Base-by-base conservation (phyloP, 2,329 filamentous ascomycete species). In the Tolypocladium cylindrosporum region DNA sequence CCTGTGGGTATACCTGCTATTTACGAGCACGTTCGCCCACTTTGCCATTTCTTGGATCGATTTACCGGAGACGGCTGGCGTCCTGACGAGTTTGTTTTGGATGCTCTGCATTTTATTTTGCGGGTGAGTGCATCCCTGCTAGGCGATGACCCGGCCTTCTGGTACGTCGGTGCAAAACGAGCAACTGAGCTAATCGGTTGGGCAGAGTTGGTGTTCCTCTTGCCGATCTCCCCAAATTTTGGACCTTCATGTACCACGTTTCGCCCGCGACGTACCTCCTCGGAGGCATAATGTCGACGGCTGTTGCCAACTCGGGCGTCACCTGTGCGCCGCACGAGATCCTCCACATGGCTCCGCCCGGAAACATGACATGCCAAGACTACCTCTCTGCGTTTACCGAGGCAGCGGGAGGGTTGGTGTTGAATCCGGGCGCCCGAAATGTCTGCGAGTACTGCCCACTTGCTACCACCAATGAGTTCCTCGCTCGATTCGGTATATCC, bases 261-360 rank as follows among this genome's bases (percentile, higher is more conserved):
- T 91, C 87, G 0, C 91, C 91, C 0, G 89, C 96, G 65, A 92
- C 88, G 0, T 96, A 96, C 69, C 75, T 93, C n/a, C 83, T 93
- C 34, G 80, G 81, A 10, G 89, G 86, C 24, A 85, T 96, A 75
- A 71, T 93, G 0, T 80, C 86, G 0, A 82, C 82, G 0, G 89
- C 83, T 3, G 75, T 96, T 5, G 88, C 88, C 43, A 86, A 88
- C 65, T 83, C 82, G 0, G 55, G 73, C 0, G 84, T 93, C 39
- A 64, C 69, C 0, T 96, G 91, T 70, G 83, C 88, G 0, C 62
- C 69, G 6, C 88, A 88, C 67, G 91, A 96, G 69, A 79, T 83
- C 60, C 76, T 90, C 24, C 69, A 73, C n/a, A 87, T 96, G 66
- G 70, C 82, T 14, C 86, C 90, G 0, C 78, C 81, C 0, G 59